Evolutionary conservation across 306 rosid genomes (phyloP).

Genomic region (Lathyrus tuberosus): DNA sequence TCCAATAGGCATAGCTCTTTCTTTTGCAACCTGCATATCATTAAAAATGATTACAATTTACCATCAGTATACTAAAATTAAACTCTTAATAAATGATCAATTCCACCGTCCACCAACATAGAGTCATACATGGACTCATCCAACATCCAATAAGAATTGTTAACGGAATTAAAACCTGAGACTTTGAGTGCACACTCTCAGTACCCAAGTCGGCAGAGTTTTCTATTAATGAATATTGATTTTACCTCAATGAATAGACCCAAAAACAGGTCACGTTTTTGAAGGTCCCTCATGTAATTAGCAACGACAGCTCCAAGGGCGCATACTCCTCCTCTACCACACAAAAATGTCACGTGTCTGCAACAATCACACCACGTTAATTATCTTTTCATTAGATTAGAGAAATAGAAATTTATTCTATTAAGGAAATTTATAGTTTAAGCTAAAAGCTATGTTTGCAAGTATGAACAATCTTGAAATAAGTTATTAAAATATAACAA

Average conservation of each 20-base stretch:
- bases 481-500: neutral
- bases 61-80: too few relatives aligned
- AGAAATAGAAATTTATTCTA: neutral
- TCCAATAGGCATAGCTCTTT: conserved; percentile 82
- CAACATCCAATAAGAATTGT: too few relatives aligned
- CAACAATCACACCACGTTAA: neutral
- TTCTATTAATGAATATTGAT: too few relatives aligned
- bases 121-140: too few relatives aligned
- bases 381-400: neutral
- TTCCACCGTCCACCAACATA: too few relatives aligned
- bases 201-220: too few relatives aligned
- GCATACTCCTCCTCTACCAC: conserved; percentile 82
- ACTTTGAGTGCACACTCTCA: too few relatives aligned
- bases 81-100: neutral
- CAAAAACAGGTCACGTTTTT: conserved; percentile 61
- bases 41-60: neutral
- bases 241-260: conserved; percentile 75
- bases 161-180: too few relatives aligned
- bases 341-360: conserved; percentile 84
- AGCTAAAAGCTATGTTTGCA: neutral
- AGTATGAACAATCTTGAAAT: conserved; percentile 2
- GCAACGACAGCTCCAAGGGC: conserved; percentile 87
- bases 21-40: conserved; percentile 63
- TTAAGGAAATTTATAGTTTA: neutral
- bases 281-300: conserved; percentile 60